Conservation (phyloP, 2,329 filamentous ascomycete species). For the Aspergillus terreus region DNA sequence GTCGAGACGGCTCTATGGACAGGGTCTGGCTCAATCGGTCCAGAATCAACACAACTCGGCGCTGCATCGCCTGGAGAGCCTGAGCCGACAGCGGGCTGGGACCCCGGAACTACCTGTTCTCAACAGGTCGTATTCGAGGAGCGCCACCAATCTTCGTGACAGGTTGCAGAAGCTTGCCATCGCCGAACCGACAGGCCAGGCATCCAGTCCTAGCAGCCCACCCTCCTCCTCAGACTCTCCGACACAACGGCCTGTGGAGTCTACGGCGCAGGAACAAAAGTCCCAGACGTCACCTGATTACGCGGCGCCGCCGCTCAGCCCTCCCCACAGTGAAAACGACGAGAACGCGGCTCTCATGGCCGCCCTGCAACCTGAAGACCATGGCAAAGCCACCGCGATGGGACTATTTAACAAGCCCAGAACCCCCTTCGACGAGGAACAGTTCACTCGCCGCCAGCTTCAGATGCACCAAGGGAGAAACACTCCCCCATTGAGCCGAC, state of each 20-base stretch:
- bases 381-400: slow-evolving; percentile 75
- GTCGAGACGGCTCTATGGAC: slow-evolving; percentile 74
- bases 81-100: slow-evolving; percentile 62
- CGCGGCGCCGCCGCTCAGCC: slow-evolving; percentile 59
- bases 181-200: slow-evolving; percentile 18
- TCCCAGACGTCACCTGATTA: slow-evolving; percentile 27
- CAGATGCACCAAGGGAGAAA: slow-evolving; percentile 75
- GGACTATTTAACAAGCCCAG: slow-evolving; percentile 69
- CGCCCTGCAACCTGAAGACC: slow-evolving; percentile 69
- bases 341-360: slow-evolving; percentile 60
- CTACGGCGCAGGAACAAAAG: slow-evolving; percentile 25
- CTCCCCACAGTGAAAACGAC: slow-evolving; percentile 67
- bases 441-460: slow-evolving; percentile 76
- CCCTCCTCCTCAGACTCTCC: slow-evolving; percentile 38
- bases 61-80: slow-evolving; percentile 72
- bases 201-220: slow-evolving; percentile 37
- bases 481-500: slow-evolving; percentile 47
- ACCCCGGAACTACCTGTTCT: slow-evolving; percentile 49
- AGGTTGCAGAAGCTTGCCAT: slow-evolving; percentile 36
- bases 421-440: slow-evolving; percentile 76
- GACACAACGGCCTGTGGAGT: slow-evolving; percentile 37
- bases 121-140: slow-evolving; percentile 48
- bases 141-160: slow-evolving; percentile 65
- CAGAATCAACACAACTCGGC: slow-evolving; percentile 77
- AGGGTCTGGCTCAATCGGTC: slow-evolving; percentile 72